Percentiles rank a stretch among this genome's conserved stretches.
These are phyloP conservation scores for Flaveria bidentis DNA, from an alignment of 129 eudicot genomes.

Conservation along the genomic window DNA sequence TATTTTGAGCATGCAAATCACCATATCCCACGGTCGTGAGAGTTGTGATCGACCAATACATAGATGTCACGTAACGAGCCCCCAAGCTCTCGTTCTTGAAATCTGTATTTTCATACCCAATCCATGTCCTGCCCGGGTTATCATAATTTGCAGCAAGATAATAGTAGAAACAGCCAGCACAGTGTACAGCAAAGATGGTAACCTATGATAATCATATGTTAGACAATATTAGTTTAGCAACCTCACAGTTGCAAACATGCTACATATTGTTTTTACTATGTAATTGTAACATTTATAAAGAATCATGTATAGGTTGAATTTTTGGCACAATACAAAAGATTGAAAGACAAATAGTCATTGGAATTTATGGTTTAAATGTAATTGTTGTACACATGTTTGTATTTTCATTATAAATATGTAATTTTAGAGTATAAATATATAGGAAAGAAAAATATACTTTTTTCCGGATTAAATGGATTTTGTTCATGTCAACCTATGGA, in stretches of 20 bases:
- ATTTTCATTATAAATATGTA: no score
- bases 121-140: constrained; percentile 55
- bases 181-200: constrained; percentile 63
- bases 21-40: constrained; percentile 77
- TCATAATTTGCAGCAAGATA: constrained; percentile 51
- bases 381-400: no score
- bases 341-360: no score
- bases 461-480: no score
- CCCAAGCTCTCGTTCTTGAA: constrained; percentile 37
- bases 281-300: neutral
- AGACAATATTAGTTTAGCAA: neutral
- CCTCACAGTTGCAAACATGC: neutral
- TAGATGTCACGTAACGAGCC: constrained; percentile 45
- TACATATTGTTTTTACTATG: neutral
- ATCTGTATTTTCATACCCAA: constrained; percentile 32
- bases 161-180: constrained; percentile 62
- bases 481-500: no score
- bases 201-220: constrained; percentile 44
- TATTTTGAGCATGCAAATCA: constrained; percentile 64
- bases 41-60: constrained; percentile 81
- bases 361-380: no score
- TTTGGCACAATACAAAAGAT: no score
- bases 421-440: no score
- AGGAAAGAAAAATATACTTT: no score
- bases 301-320: neutral